Evolutionary conservation across 495 filamentous ascomycete genomes (phyloP).

Genomic region (Penicillium maclennaniae): DNA sequence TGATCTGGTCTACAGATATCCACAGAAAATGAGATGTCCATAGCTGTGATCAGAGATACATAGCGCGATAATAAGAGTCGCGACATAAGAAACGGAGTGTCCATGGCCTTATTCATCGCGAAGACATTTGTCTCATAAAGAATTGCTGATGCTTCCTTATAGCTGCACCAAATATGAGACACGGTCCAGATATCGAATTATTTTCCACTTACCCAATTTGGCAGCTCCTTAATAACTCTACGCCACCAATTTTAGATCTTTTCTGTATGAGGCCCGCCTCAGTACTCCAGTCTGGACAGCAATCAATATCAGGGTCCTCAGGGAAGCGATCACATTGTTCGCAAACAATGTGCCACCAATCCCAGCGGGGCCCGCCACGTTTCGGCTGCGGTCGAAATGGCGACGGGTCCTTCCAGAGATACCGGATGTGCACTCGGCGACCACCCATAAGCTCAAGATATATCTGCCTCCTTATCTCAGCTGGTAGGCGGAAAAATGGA

Average conservation of each 20-base stretch:
- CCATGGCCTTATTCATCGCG: neutral
- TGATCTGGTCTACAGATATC: neutral
- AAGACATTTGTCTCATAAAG: conserved; percentile 19
- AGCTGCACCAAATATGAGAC: conserved; percentile 6
- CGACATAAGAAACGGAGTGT: conserved; percentile 10
- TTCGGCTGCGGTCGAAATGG: conserved; percentile 9
- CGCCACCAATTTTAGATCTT: conserved; percentile 5
- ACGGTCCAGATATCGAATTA: neutral
- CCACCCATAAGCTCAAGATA: conserved; percentile 18
- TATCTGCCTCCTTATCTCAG: conserved; percentile 10
- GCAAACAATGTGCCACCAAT: conserved; percentile 17
- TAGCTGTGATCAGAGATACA: conserved; percentile 5
- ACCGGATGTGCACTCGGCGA: conserved; percentile 14
- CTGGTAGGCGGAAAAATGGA: conserved; percentile 8
- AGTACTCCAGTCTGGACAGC: neutral
- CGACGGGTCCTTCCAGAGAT: conserved; percentile 7
- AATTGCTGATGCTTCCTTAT: conserved; percentile 14
- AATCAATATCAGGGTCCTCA: conserved; percentile 1
- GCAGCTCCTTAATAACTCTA: conserved; percentile 16
- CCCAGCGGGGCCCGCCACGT: conserved; percentile 6
- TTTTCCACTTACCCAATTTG: conserved; percentile 12
- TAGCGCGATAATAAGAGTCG: conserved; percentile 5
- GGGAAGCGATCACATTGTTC: neutral
- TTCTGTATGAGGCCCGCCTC: neutral
- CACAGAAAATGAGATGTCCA: conserved; percentile 9